Percentiles rank a stretch among this genome's conserved stretches.
These are phyloP conservation scores for Periconia macrospinosa DNA, from an alignment of 2,329 filamentous ascomycete genomes.

Conservation along the genomic window DNA sequence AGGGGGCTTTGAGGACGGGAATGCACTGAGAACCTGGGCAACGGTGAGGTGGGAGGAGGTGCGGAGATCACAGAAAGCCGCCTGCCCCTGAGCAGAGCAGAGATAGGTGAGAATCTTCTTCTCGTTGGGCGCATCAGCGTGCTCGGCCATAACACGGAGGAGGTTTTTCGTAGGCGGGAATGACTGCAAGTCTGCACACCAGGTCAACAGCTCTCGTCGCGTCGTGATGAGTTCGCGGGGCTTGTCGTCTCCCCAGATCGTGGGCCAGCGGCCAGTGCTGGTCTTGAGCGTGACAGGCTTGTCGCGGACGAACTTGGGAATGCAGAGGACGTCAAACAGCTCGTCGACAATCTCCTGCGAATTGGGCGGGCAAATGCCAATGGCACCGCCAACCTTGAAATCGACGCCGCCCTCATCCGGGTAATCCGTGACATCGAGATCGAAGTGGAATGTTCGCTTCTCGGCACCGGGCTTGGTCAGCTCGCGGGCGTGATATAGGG, in stretches of 20 bases:
- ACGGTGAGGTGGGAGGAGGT: constrained; percentile 84
- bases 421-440: constrained; percentile 94
- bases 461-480: constrained; percentile 86
- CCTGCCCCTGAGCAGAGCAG: constrained; percentile 86
- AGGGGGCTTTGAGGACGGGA: constrained; percentile 87
- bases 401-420: constrained; percentile 81
- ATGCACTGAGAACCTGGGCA: constrained; percentile 83
- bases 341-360: constrained; percentile 76
- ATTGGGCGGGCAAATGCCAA: constrained; percentile 91
- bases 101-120: constrained; percentile 86
- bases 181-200: constrained; percentile 93
- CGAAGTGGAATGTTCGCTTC: constrained; percentile 97
- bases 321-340: constrained; percentile 76
- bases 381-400: constrained; percentile 94
- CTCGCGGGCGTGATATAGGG: constrained; percentile 80
- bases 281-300: constrained; percentile 82
- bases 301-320: constrained; percentile 81
- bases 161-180: constrained; percentile 88
- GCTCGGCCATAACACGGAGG: constrained; percentile 81
- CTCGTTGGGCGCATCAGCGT: constrained; percentile 78
- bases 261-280: constrained; percentile 84
- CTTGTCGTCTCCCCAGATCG: constrained; percentile 93
- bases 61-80: constrained; percentile 87
- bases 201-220: constrained; percentile 86
- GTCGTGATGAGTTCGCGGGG: constrained; percentile 86